Base-by-base conservation (phyloP, 192 early-diverging fungal species). In the Gonapodya prolifera region DNA sequence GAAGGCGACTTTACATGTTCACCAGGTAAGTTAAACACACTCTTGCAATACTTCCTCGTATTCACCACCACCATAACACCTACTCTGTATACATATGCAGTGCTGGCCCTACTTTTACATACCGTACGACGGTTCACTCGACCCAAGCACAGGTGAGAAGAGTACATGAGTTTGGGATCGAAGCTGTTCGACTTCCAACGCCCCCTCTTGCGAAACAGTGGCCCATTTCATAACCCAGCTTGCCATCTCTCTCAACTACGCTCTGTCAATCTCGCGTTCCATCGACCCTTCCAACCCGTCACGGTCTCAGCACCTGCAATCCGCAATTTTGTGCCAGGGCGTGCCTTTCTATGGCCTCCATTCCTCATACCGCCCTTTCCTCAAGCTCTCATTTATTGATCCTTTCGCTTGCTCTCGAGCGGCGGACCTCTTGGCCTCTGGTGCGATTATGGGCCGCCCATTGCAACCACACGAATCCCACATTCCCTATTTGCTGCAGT, bases 341-440 rank as follows among this genome's bases (percentile, higher is more conserved):
- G 81, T 94, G 0, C 91, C 93, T 0, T 95, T 95, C 80, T 98
- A 98, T 82, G 96, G 96, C 1, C 94, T 94, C 81, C 89, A 91
- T 76, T 80, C 85, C 2, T 83, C 83, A 0, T 91, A 94, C 75
- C 80, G 78, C 0, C 86, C 82, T 33, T 97, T 93, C 78, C 84
- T 96, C 35, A 96, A 95, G 80, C 88, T 96, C 33, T 87, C 90
- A 30, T 78, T 91, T 34, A 75, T 87, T 76, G 89, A 93, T 70
- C 94, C 94, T 0, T 79, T 78, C 30, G 78, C 88, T 8, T 80
- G 87, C 35, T 81, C 79, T 8, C 87, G 86, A 0, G 87, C 91
- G 1, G 88, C 88, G 28, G 87, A 85, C 17, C 79, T 96, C 69
- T 84, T 97, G 77, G 80, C 86, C 29, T 85, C 84, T 30, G 94